A percentile compares a stretch with the other conserved stretches of the same genome.
These are phyloP conservation scores for Themeda triandra DNA, from an alignment of 176 grass and related monocot species.

Conservation along the genomic window DNA sequence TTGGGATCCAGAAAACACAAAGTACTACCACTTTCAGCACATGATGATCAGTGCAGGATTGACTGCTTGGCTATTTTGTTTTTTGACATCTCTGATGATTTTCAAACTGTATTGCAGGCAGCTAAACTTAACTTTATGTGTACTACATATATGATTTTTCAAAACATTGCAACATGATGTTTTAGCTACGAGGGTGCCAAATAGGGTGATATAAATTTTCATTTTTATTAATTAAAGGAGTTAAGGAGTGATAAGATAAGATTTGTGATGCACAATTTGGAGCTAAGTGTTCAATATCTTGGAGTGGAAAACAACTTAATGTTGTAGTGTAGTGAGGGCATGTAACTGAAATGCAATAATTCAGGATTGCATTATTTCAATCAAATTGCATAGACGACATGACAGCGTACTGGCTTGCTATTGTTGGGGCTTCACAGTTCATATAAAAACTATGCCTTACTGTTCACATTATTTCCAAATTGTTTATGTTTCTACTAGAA, in stretches of 20 bases:
- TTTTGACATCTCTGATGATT: background rate
- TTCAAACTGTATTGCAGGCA: background rate
- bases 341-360: conserved; percentile 7
- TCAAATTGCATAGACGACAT: background rate
- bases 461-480: background rate
- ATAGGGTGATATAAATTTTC: background rate
- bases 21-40: background rate
- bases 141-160: background rate
- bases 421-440: background rate
- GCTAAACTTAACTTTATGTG: background rate
- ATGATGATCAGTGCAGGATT: background rate
- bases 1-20: background rate
- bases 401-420: background rate
- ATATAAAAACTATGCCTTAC: conserved; percentile 4
- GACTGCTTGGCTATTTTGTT: background rate
- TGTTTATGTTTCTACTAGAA: conserved; percentile 1
- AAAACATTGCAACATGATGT: no score
- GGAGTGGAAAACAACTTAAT: background rate
- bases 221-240: background rate
- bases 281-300: background rate
- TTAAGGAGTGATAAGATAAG: background rate
- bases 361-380: background rate
- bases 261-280: background rate
- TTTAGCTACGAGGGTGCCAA: background rate
- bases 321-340: background rate